These are phyloP conservation scores for Pseudogymnoascus sp. DNA, from an alignment of 2,329 filamentous ascomycete genomes.

Conservation along the genomic window DNA sequence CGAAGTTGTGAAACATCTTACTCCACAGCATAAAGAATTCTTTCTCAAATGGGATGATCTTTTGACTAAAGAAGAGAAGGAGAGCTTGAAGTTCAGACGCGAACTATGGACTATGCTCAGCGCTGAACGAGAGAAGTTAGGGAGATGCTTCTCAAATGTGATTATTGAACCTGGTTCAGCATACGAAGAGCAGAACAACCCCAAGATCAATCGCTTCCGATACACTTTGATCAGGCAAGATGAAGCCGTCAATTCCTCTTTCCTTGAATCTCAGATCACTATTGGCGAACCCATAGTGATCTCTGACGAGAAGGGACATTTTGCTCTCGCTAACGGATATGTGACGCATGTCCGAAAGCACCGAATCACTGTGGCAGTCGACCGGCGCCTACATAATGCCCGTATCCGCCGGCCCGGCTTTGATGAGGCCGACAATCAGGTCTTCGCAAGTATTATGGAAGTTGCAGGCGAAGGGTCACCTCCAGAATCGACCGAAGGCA, in stretches of 20 bases:
- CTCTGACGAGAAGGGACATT: conserved; percentile 91
- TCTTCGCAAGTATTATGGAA: conserved; percentile 88
- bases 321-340: conserved; percentile 87
- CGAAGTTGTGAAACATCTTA: conserved; percentile 71
- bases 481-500: conserved; percentile 43
- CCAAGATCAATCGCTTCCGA: conserved; percentile 84
- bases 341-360: conserved; percentile 69
- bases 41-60: conserved; percentile 93
- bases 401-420: conserved; percentile 70
- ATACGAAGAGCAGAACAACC: conserved; percentile 57
- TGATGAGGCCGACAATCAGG: conserved; percentile 67
- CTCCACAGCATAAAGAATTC: conserved; percentile 66
- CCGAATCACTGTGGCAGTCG: conserved; percentile 79
- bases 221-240: conserved; percentile 77
- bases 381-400: conserved; percentile 80
- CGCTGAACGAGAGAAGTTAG: conserved; percentile 75
- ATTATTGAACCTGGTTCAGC: conserved; percentile 72
- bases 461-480: conserved; percentile 52
- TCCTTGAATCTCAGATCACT: conserved; percentile 80
- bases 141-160: conserved; percentile 83
- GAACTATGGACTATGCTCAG: conserved; percentile 97
- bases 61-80: conserved; percentile 88
- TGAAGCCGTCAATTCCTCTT: conserved; percentile 60
- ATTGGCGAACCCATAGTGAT: conserved; percentile 92
- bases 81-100: conserved; percentile 75